Conservation (phyloP, 169 alveolate genomes). For the Eimeria brunetti region DNA sequence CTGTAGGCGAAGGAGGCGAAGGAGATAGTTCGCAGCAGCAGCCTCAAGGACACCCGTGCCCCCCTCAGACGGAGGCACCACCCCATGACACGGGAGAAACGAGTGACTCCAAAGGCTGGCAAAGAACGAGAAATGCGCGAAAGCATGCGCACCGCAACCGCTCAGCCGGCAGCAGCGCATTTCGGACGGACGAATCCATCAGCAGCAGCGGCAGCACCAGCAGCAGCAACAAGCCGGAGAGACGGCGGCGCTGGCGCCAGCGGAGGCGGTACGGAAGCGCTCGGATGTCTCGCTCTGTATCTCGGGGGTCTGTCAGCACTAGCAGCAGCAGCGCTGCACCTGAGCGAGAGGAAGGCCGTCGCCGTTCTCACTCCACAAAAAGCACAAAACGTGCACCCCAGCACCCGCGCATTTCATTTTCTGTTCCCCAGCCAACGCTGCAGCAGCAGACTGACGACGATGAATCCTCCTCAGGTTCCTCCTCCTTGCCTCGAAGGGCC, state of each 20-base stretch:
- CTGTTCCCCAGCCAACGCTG: constrained; percentile 21
- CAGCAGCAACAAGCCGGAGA: constrained; percentile 14
- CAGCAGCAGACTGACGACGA: background rate
- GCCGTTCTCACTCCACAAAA: background rate
- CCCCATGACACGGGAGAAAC: background rate
- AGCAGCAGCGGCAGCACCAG: constrained; percentile 50
- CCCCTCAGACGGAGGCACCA: background rate
- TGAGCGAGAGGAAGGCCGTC: background rate
- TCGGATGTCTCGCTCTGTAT: constrained; percentile 33
- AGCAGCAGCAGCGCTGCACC: constrained; percentile 45
- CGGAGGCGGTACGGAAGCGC: background rate
- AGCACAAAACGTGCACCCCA: background rate
- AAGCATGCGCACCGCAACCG: constrained; percentile 6
- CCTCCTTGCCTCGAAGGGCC: constrained; percentile 9
- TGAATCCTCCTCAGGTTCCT: background rate
- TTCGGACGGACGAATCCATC: constrained; percentile 34
- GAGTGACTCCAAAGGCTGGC: background rate
- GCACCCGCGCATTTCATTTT: constrained; percentile 18
- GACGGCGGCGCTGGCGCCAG: constrained; percentile 31
- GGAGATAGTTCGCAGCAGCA: constrained; percentile 1
- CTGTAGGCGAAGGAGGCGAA: background rate
- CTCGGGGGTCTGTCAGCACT: constrained; percentile 48
- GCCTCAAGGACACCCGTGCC: background rate
- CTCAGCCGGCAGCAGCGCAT: constrained; percentile 34
- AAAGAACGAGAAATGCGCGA: background rate